Conservation (phyloP, 140 eudicot genomes). For the Bidens hawaiensis region DNA sequence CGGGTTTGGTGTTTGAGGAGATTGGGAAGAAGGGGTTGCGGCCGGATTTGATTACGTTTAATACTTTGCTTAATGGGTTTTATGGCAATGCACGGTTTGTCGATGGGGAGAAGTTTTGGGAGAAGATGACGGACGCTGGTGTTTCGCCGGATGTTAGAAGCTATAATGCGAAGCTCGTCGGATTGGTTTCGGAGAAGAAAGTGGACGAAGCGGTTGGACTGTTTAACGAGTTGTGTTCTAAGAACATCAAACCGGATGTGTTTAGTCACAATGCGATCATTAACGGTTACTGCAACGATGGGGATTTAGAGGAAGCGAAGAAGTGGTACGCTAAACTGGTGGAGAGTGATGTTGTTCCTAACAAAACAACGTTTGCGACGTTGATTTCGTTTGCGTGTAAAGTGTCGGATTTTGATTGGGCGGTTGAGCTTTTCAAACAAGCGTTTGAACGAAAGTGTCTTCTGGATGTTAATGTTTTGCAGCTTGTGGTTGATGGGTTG, state of each 20-base stretch:
- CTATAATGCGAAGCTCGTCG: slow-evolving; percentile 40
- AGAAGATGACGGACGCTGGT: slow-evolving; percentile 19
- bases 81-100: slow-evolving; percentile 33
- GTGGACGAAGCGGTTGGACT: slow-evolving; percentile 34
- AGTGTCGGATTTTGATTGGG: slow-evolving; percentile 45
- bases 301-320: slow-evolving; percentile 45
- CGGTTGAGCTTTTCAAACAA: slow-evolving; percentile 36
- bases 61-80: slow-evolving; percentile 42
- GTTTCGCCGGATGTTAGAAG: slow-evolving; percentile 39
- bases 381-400: slow-evolving; percentile 40
- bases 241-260: slow-evolving; percentile 40
- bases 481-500: slow-evolving; percentile 57
- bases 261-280: slow-evolving; percentile 38
- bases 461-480: slow-evolving; percentile 34
- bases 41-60: slow-evolving; percentile 52
- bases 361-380: slow-evolving; percentile 16
- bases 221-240: slow-evolving; percentile 26
- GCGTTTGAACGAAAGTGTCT: slow-evolving; percentile 19
- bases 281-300: slow-evolving; percentile 36
- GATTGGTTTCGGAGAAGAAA: slow-evolving; percentile 37
- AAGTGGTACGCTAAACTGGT: slow-evolving; percentile 44
- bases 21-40: slow-evolving; percentile 50
- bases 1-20: slow-evolving; percentile 30
- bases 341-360: slow-evolving; percentile 26
- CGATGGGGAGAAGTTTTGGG: slow-evolving; percentile 60